phyloP scores from a whole-genome alignment of 192 early-diverging fungal species.

The Backusella mclennaniae region DNA sequence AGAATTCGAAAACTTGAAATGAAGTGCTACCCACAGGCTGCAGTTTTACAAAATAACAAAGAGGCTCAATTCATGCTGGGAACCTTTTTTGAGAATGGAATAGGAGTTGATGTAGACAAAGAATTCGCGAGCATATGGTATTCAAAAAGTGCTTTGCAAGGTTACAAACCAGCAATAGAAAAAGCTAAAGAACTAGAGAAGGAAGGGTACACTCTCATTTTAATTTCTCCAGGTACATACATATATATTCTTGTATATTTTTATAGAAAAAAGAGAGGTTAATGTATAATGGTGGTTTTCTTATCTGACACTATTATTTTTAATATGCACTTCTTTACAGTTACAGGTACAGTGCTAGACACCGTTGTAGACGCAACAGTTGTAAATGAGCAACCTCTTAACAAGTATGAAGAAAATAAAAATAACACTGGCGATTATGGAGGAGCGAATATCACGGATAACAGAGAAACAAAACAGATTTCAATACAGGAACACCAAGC shows the following conservation, averaged over 20 bases:
- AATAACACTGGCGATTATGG: not conserved
- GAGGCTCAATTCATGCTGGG: not conserved
- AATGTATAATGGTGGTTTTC: not conserved
- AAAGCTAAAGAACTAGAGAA: not conserved
- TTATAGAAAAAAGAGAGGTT: not conserved
- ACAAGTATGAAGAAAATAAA: not conserved
- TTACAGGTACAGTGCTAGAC: not conserved
- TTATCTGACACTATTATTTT: not conserved
- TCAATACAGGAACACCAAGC: not conserved
- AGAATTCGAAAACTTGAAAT: not conserved
- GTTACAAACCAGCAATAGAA: not conserved
- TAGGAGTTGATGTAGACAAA: not conserved
- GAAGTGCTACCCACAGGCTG: not conserved
- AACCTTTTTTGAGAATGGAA: not conserved
- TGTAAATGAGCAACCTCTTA: not conserved
- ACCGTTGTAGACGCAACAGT: not conserved
- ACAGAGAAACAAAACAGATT: not conserved
- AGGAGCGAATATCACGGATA: not conserved
- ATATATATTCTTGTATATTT: not conserved
- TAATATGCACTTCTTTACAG: not conserved
- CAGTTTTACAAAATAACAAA: not conserved
- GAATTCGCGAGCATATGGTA: not conserved
- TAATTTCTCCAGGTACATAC: not conserved
- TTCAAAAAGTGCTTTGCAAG: not conserved
- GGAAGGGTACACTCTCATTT: not conserved